Evolutionary conservation across 139 green algal genomes (phyloP).

Genomic region (Chlamydomonas schloesseri): DNA sequence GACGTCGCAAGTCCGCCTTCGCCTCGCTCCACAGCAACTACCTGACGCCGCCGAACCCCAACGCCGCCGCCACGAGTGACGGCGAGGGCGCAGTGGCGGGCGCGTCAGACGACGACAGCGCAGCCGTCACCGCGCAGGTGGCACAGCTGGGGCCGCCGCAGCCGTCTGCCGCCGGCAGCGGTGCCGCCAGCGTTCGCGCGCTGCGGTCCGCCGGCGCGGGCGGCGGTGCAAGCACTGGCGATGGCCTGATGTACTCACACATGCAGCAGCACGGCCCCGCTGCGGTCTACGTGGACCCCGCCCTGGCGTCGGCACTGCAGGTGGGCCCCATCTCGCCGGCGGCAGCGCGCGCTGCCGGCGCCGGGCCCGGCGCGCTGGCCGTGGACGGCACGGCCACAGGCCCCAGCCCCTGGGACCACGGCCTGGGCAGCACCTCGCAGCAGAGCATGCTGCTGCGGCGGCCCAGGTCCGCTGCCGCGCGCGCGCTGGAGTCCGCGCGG

Average conservation of each 20-base stretch:
- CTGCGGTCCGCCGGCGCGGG: not conserved
- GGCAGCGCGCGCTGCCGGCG: conserved; percentile 9
- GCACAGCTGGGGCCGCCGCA: too few species aligned
- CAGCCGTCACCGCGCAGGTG: too few species aligned
- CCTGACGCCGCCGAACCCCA: not conserved
- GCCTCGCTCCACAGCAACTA: conserved; percentile 36
- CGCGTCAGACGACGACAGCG: not conserved
- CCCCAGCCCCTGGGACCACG: not conserved
- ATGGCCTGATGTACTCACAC: not conserved
- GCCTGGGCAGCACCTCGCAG: not conserved
- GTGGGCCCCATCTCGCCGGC: not conserved
- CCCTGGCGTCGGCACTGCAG: not conserved
- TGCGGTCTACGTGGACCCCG: conserved; percentile 11
- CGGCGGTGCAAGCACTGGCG: not conserved
- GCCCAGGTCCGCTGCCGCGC: conserved; percentile 10
- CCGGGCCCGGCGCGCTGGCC: not conserved
- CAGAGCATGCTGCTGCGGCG: not conserved
- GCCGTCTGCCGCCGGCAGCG: not conserved
- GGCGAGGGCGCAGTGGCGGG: too few species aligned
- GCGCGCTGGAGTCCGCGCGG: not conserved
- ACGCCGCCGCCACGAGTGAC: not conserved
- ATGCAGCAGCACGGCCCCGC: not conserved
- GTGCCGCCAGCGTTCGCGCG: not conserved
- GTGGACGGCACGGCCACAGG: not conserved
- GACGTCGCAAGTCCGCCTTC: conserved; percentile 25